Evolutionary conservation across 2,329 filamentous ascomycete species (phyloP), one percentile per base, ranked within the genome.

Genomic region (Aureobasidium namibiae): DNA sequence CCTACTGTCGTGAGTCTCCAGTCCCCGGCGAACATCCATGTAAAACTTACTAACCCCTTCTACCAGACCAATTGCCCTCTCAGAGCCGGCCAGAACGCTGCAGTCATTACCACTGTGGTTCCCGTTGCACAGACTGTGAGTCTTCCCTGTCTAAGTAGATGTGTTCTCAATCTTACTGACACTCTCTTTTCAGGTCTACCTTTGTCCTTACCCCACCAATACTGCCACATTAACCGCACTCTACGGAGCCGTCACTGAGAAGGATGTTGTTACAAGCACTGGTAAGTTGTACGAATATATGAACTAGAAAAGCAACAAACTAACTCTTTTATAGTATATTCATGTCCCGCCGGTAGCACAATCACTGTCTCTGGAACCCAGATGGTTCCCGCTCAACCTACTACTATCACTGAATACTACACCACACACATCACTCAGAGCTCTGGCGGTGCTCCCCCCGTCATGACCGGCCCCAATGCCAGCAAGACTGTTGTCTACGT

Each of bases 341-440:
- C 69, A 64, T 76, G 74, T 64, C 72, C 73, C 23, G 69, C 67
- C 29, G 53, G 52, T 11, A 16, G 42, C 26, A 59, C 56, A 1
- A 24, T 59, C 8, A 59, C 56, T 11, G 38, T 44, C 18, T 21
- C n/a, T 29, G 56, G 45, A 2, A 49, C 56, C 24, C 26, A 44
- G 13, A 58, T 42, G 33, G 56, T 49, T 23, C 44, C 44, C n/a
- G 33, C 44, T 41, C 34, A 59, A 56, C 14, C 59, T 21, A 48
- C 59, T 24, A 45, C 56, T 16, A 29, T 44, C 36, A 59, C 46
- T 29, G 18, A 44, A 21, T 38, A 26, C 31, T 45, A 36, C 53
- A 45, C 53, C 16, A 59, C 44, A 18, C 26, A 41, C 34, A 9
- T 45, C 26, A 45, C 36, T 26, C 38, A 42, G 34, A 36, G 23